These are phyloP conservation scores for Coemansia sp. DNA, from an alignment of 192 early-diverging fungal genomes.

Conservation along the genomic window DNA sequence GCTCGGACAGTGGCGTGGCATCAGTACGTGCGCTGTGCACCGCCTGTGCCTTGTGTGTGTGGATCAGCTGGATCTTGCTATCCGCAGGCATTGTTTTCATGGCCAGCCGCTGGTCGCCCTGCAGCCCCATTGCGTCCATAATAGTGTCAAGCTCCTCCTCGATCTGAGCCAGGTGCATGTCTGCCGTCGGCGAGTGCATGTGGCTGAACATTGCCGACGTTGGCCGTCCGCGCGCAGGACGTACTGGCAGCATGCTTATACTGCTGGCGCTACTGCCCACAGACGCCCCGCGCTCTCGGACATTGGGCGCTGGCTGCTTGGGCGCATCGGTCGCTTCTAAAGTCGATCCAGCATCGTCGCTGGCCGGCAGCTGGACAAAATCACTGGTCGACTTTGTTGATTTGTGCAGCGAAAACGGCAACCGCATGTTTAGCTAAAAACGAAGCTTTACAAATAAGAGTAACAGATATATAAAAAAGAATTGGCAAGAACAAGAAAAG, in stretches of 20 bases:
- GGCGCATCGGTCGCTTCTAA: background rate
- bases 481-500: background rate
- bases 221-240: constrained; percentile 14
- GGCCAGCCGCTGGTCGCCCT: constrained; percentile 36
- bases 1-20: constrained; percentile 40
- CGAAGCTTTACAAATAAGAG: constrained; percentile 1
- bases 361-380: constrained; percentile 32
- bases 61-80: constrained; percentile 44
- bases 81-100: constrained; percentile 48
- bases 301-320: constrained; percentile 3
- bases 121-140: constrained; percentile 50
- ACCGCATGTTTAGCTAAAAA: constrained; percentile 17
- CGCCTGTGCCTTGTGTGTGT: constrained; percentile 38
- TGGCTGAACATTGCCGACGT: constrained; percentile 16
- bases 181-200: constrained; percentile 19
- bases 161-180: constrained; percentile 41
- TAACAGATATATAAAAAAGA: background rate
- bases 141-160: constrained; percentile 52
- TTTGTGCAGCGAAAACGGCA: constrained; percentile 36
- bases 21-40: background rate
- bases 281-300: constrained; percentile 15
- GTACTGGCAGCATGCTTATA: background rate
- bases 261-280: constrained; percentile 17
- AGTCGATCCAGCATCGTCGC: too few species aligned
- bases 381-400: constrained; percentile 37